Conservation (phyloP, 192 early-diverging fungal genomes). For the Coemansia sp. region DNA sequence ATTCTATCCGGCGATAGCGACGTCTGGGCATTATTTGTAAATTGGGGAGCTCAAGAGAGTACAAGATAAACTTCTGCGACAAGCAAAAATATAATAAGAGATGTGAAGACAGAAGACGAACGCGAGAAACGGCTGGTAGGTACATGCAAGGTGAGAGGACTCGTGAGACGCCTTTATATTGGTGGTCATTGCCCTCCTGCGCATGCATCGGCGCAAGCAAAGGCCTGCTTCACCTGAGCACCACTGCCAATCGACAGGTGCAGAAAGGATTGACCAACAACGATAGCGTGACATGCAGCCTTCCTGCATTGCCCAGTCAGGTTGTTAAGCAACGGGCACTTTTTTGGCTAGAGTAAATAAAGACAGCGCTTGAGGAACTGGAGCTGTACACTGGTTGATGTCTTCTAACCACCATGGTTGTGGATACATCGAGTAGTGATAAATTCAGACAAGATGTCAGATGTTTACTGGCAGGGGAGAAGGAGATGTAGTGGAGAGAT, state of each 20-base stretch:
- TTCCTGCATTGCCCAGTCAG: background rate
- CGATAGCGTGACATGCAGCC: constrained; percentile 4
- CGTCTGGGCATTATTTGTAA: constrained; percentile 31
- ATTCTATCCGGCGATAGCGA: constrained; percentile 40
- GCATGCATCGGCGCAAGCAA: too few species aligned
- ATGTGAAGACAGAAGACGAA: background rate
- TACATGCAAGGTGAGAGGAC: too few species aligned
- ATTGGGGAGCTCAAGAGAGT: too few species aligned
- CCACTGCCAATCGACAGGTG: too few species aligned
- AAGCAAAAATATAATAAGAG: background rate
- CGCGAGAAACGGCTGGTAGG: too few species aligned
- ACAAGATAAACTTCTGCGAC: background rate
- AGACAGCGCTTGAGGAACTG: too few species aligned
- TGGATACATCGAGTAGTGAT: background rate
- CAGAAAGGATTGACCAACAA: too few species aligned
- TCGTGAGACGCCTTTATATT: too few species aligned
- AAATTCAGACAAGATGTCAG: background rate
- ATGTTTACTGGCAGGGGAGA: background rate
- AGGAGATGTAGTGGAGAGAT: background rate
- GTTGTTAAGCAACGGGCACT: background rate
- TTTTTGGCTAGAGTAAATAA: too few species aligned
- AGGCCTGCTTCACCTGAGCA: too few species aligned
- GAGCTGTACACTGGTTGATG: background rate
- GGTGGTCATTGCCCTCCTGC: too few species aligned
- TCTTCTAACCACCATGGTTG: background rate